A percentile compares a stretch with the other conserved stretches of the same genome.
These are phyloP conservation scores for Pestalotiopsis fici DNA, from an alignment of 2,329 filamentous ascomycete species.

Conservation along the genomic window DNA sequence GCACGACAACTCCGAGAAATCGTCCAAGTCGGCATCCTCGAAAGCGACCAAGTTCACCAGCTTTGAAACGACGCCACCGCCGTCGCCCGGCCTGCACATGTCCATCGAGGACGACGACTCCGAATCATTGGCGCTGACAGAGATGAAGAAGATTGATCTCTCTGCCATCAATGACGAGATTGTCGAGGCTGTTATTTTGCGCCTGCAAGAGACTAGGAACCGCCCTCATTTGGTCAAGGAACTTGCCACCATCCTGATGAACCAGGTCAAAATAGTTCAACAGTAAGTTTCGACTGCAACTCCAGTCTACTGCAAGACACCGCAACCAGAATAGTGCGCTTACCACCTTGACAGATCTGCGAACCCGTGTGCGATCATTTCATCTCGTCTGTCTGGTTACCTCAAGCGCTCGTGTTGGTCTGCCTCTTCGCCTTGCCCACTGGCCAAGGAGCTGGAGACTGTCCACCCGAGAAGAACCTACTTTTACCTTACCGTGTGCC, in stretches of 20 bases:
- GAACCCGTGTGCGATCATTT: slow-evolving; percentile 93
- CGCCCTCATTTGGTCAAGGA: slow-evolving; percentile 94
- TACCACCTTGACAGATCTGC: slow-evolving; percentile 68
- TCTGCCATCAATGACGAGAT: slow-evolving; percentile 93
- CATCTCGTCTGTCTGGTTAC: slow-evolving; percentile 85
- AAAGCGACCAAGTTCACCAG: slow-evolving; percentile 40
- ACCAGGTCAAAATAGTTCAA: slow-evolving; percentile 79
- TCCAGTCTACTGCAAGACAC: background rate
- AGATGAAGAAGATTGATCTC: slow-evolving; percentile 66
- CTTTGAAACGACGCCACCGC: slow-evolving; percentile 79
- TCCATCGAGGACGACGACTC: slow-evolving; percentile 42
- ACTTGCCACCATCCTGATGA: slow-evolving; percentile 77
- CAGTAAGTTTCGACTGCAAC: slow-evolving; percentile 67
- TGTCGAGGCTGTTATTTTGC: slow-evolving; percentile 84
- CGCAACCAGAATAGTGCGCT: slow-evolving; percentile 8
- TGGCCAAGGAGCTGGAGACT: slow-evolving; percentile 90
- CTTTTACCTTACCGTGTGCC: slow-evolving; percentile 90
- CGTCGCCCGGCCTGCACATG: slow-evolving; percentile 60
- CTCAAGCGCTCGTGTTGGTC: slow-evolving; percentile 85
- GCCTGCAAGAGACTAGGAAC: slow-evolving; percentile 87
- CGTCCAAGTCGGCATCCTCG: slow-evolving; percentile 27
- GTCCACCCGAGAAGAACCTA: slow-evolving; percentile 94
- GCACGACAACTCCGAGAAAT: slow-evolving; percentile 52
- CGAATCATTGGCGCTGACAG: slow-evolving; percentile 28
- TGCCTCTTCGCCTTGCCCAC: slow-evolving; percentile 75